Percentiles rank a stretch among this genome's conserved stretches.
Evolutionary conservation across 371 early-diverging fungal genomes (phyloP).

Genomic region (Syncephalastrum monosporum): DNA sequence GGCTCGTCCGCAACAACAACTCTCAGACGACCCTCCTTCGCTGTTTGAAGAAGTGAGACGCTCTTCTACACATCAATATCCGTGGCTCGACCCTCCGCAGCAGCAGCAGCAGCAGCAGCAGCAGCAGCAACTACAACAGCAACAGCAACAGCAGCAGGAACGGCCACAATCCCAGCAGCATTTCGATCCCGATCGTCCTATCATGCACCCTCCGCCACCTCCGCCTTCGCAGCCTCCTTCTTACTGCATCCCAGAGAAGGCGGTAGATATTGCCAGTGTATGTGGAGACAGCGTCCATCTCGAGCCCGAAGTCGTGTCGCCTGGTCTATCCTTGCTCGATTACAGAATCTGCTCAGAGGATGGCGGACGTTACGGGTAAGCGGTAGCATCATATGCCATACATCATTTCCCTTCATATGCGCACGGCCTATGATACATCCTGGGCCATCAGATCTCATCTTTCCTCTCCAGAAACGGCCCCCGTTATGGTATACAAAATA

Average conservation of each 20-base stretch:
- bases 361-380: slow-evolving; percentile 25
- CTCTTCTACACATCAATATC: too few species aligned
- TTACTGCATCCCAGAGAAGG: slow-evolving; percentile 8
- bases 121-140: not conserved
- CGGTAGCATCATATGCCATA: too few species aligned
- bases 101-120: not conserved
- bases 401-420: not conserved
- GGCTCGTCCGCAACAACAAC: not conserved
- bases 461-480: slow-evolving; percentile 10
- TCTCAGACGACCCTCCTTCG: not conserved
- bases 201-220: too few species aligned
- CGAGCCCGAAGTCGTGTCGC: not conserved
- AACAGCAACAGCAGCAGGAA: slow-evolving; percentile 2
- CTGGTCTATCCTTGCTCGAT: slow-evolving; percentile 8
- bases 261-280: slow-evolving; percentile 7
- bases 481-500: slow-evolving; percentile 26
- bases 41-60: not conserved
- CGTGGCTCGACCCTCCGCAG: too few species aligned
- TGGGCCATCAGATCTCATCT: slow-evolving; percentile 2
- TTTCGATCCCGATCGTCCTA: not conserved
- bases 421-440: not conserved
- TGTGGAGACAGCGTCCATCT: slow-evolving; percentile 3
- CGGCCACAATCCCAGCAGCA: too few species aligned
- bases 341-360: slow-evolving; percentile 18
- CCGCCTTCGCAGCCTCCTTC: not conserved